Base-by-base conservation (phyloP, 352 stramenopile species). In the Poterioochromonas sp. region DNA sequence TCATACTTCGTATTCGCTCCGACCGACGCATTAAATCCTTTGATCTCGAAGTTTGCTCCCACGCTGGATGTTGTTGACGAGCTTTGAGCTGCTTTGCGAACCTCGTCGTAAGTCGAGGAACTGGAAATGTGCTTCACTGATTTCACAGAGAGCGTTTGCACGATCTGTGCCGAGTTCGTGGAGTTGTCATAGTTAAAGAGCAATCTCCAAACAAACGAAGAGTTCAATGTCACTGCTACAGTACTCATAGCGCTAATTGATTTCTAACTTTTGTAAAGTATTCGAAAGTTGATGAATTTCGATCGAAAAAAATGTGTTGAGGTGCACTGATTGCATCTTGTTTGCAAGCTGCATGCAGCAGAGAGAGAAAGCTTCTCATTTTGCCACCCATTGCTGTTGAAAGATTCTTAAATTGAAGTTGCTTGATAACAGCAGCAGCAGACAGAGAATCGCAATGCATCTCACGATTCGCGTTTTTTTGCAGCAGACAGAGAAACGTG, bases 141-240 rank as follows among this genome's bases (percentile, higher is more conserved):
- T 26, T 58, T 58, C 47, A 58, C 47, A 26, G 47, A 58, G 15
- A 58, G 47, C 15, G 47, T 58, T 26, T 58, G 47, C 47, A 58
- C 47, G 47, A 58, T 58, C 47, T 58, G 15, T 58, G 47, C 47
- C 15, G 15, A 26, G 47, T 58, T 58, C 47, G 47, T 58, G 26
- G 47, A 58, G 47, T 58, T 58, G 47, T 58, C 47, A 58, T 58
- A 58, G 47, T 58, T 58, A 26, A 58, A 58, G 47, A 58, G 47
- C 47, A 58, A 58, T 58, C 47, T 58, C 47, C 47, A 58, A 15
- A 58, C 47, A 26, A 58, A 58, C 15, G 47, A 58, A 26, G 47
- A 58, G 47, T 58, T 58, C 47, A 58, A 58, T 58, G 26, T 15
- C 47, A 58, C 47, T 58, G 47, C 47, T 58, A 58, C 47, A n/a